Percentiles rank a stretch among this genome's conserved stretches.
phyloP scores from a whole-genome alignment of 2,329 filamentous ascomycete species.

The Colletotrichum camelliae region DNA sequence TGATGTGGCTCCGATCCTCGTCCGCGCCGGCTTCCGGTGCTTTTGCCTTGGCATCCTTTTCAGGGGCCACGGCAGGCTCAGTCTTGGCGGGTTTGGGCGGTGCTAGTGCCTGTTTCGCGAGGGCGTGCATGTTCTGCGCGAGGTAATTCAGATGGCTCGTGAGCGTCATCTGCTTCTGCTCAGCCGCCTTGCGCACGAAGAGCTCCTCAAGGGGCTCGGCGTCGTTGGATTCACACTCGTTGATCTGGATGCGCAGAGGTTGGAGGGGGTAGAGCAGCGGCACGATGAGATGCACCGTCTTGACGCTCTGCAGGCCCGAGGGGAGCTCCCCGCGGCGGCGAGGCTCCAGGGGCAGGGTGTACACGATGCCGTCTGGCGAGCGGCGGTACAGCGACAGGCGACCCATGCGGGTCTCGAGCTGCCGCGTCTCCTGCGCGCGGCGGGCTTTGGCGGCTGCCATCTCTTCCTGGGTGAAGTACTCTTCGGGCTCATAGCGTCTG shows the following conservation, averaged over 20 bases:
- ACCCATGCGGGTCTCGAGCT: conserved; percentile 78
- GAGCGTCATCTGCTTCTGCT: conserved; percentile 66
- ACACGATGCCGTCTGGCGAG: conserved; percentile 72
- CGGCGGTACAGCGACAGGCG: conserved; percentile 71
- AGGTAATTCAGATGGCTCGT: conserved; percentile 80
- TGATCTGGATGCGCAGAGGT: conserved; percentile 68
- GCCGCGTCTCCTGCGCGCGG: conserved; percentile 70
- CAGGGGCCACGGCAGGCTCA: conserved; percentile 14
- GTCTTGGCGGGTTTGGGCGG: conserved; percentile 20
- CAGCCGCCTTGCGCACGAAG: conserved; percentile 64
- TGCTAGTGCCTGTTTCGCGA: conserved; percentile 61
- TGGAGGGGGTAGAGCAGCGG: conserved; percentile 76
- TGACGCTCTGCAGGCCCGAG: conserved; percentile 62
- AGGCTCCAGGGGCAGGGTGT: conserved; percentile 73
- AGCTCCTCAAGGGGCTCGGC: conserved; percentile 68
- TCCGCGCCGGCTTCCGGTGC: conserved; percentile 24
- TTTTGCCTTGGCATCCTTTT: conserved; percentile 25
- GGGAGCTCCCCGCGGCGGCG: conserved; percentile 67
- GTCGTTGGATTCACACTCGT: conserved; percentile 64
- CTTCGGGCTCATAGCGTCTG: conserved; percentile 45
- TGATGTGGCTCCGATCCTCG: conserved; percentile 67
- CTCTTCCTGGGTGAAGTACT: conserved; percentile 63
- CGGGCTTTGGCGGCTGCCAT: conserved; percentile 66
- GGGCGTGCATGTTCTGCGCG: conserved; percentile 70
- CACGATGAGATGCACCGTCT: conserved; percentile 71